Base-by-base conservation (phyloP, 768 basidiomycete species). In the Hemileccinum rubropunctum region DNA sequence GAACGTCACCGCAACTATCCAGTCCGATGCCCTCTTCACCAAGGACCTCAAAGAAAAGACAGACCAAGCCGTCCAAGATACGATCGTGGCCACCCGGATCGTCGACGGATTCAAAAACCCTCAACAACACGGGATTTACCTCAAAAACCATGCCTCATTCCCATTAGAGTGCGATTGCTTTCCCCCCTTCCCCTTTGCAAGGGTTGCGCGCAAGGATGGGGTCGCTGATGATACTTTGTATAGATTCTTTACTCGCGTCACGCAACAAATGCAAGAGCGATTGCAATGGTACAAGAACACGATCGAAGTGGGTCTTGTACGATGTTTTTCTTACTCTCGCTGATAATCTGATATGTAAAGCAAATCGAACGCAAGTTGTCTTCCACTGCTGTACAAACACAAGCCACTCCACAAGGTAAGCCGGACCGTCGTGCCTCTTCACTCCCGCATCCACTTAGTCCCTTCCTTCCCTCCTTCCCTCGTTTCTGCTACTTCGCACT, bases 71-170 rank as follows among this genome's bases (percentile, higher is more conserved):
- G 83, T 90, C 23, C 82, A 88, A 68, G 91, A 92, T 58, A 88
- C 84, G 20, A 89, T 91, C 46, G 74, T 83, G 23, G 82, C 87
- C 3, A 89, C 81, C 8, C 81, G 82, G 26, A 84, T 91, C 48
- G 74, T 92, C 42, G 89, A 91, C 56, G 89, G 83, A 7, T 88
- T 86, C 70, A 79, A 76, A 53, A 86, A 85, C 60, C 85, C 86
- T 3, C 87, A 90, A 49, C 81, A 82, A 58, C 78, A 82, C 51
- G 82, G 79, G 18, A 75, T 75, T 20, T 82, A 87, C 66, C 71
- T 91, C 44, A 89, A 88, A 61, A 86, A 86, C 43, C 81, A 90
- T 51, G 86, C 90, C 3, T 76, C 73, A n/a, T 93, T 91, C 68
- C 90, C 90, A 18, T 71, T 89, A 10, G 90, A 91, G 87, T 91